Percentiles rank a stretch among this genome's conserved stretches.
Evolutionary conservation across 352 stramenopile species (phyloP).

Genomic region (Pythium pyrilobum): DNA sequence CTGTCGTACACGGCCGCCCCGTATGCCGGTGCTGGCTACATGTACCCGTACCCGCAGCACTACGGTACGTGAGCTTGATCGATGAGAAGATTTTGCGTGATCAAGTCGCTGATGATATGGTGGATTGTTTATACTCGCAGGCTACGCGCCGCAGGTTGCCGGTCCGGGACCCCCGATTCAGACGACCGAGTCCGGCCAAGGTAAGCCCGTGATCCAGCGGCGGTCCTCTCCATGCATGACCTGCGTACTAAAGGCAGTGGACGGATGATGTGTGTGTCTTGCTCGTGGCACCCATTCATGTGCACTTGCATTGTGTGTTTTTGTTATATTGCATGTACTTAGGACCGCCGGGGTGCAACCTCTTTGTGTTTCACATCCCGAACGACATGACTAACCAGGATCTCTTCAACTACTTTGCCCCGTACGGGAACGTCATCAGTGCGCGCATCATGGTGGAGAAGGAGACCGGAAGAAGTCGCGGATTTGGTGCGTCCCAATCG

Average conservation of each 20-base stretch:
- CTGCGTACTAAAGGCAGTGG: constrained; percentile 23
- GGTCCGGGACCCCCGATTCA: constrained; percentile 84
- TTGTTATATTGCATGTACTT: constrained; percentile 36
- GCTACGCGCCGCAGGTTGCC: constrained; percentile 79
- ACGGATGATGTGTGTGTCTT: constrained; percentile 20
- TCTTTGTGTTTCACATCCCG: constrained; percentile 98
- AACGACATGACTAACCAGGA: constrained; percentile 97
- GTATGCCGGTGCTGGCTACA: constrained; percentile 72
- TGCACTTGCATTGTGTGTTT: constrained; percentile 21
- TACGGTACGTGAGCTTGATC: constrained; percentile 57
- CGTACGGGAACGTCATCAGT: constrained; percentile 94
- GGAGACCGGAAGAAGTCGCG: constrained; percentile 92
- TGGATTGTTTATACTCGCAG: constrained; percentile 21
- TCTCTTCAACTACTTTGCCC: constrained; percentile 95
- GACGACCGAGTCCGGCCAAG: constrained; percentile 85
- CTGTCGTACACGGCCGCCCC: constrained; percentile 64
- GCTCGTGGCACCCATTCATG: constrained; percentile 15
- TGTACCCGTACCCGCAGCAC: constrained; percentile 81
- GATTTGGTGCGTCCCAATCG: constrained; percentile 71
- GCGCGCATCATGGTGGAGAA: constrained; percentile 97
- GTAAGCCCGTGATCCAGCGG: constrained; percentile 26
- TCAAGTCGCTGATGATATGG: too few relatives aligned
- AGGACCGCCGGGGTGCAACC: constrained; percentile 94
- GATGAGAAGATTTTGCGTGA: too few relatives aligned
- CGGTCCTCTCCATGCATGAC: constrained; percentile 7